These are phyloP conservation scores for Musa balbisiana DNA, from an alignment of 202 grass and related monocot genomes.

Conservation along the genomic window DNA sequence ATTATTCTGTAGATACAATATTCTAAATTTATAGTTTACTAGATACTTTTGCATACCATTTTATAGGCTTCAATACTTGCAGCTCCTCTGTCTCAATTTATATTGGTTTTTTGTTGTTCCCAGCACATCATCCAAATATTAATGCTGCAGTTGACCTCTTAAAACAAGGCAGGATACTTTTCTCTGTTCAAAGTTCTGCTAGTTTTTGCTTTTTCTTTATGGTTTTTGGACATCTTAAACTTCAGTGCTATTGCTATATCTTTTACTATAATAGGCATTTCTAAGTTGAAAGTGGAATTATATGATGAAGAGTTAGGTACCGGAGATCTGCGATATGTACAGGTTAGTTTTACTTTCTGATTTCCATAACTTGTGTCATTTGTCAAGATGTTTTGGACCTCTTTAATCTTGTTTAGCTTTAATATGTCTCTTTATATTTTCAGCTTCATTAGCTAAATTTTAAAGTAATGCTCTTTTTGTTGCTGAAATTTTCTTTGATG, in stretches of 20 bases:
- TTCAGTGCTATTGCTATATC: neutral
- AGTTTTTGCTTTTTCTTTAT: neutral
- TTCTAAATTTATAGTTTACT: neutral
- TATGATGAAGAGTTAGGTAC: slow-evolving; percentile 71
- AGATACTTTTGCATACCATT: neutral
- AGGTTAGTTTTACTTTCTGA: slow-evolving; percentile 49
- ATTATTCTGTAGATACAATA: no score
- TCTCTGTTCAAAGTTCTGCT: neutral
- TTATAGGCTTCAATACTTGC: neutral
- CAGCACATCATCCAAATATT: slow-evolving; percentile 93
- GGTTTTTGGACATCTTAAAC: slow-evolving; percentile 13
- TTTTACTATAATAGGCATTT: slow-evolving; percentile 48
- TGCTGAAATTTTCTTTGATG: neutral
- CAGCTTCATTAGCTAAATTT: neutral
- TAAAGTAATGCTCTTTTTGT: neutral
- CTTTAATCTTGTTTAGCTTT: no score
- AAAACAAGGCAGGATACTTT: slow-evolving; percentile 48
- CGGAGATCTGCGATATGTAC: slow-evolving; percentile 85
- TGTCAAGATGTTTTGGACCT: neutral
- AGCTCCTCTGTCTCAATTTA: neutral
- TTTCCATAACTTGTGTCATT: neutral
- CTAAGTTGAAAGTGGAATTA: slow-evolving; percentile 74
- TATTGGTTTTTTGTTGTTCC: slow-evolving; percentile 21
- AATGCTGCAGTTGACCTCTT: slow-evolving; percentile 73
- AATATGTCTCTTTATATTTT: neutral